Conservation (phyloP, 1,139 yeast species). For the Torulaspora globosa region DNA sequence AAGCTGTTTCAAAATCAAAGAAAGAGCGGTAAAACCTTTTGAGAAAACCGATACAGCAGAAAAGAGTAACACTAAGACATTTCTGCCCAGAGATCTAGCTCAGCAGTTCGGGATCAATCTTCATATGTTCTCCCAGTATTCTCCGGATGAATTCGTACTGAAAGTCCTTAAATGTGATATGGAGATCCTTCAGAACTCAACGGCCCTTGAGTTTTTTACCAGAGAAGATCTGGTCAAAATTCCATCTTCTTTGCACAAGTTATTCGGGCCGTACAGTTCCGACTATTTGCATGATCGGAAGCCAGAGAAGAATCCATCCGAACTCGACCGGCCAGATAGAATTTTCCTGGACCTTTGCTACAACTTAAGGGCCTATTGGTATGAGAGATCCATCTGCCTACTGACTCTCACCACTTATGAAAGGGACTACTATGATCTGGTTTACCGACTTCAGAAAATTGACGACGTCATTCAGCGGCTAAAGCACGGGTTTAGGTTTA, state of each 20-base stretch:
- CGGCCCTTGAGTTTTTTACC: constrained; percentile 77
- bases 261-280: constrained; percentile 66
- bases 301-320: constrained; percentile 57
- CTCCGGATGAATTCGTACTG: constrained; percentile 59
- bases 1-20: constrained; percentile 50
- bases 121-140: constrained; percentile 64
- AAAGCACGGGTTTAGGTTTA: constrained; percentile 59
- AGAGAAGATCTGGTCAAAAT: constrained; percentile 69
- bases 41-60: constrained; percentile 33
- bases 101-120: constrained; percentile 90
- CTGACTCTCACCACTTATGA: constrained; percentile 63
- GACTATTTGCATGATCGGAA: constrained; percentile 42
- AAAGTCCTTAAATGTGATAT: constrained; percentile 70
- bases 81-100: constrained; percentile 74
- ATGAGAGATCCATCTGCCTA: constrained; percentile 74
- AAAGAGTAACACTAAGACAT: constrained; percentile 49
- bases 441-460: constrained; percentile 55
- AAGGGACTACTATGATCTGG: constrained; percentile 68
- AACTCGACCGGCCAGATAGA: constrained; percentile 76
- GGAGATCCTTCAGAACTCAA: constrained; percentile 62
- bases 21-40: constrained; percentile 48
- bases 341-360: constrained; percentile 73
- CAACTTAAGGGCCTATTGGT: constrained; percentile 81
- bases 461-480: constrained; percentile 65
- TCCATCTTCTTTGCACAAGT: constrained; percentile 60